A percentile compares a stretch with the other conserved stretches of the same genome.
These are phyloP conservation scores for Microdochium bolleyi DNA, from an alignment of 2,329 filamentous ascomycete species.

Conservation along the genomic window DNA sequence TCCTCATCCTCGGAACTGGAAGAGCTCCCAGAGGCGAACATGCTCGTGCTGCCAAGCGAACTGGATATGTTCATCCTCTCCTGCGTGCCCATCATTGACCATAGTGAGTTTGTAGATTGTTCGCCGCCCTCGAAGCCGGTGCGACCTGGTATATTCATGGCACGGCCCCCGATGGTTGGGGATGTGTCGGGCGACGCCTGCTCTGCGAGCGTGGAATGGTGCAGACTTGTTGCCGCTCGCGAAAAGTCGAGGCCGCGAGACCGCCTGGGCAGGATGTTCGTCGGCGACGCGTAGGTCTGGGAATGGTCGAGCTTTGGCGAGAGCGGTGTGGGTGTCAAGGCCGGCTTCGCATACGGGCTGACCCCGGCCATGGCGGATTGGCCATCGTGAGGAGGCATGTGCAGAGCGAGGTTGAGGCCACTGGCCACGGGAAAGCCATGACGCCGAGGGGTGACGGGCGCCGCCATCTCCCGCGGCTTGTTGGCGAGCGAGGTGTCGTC, in stretches of 20 bases:
- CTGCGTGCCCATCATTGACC: conserved; percentile 61
- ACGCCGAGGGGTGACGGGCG: conserved; percentile 66
- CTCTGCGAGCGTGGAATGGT: conserved; percentile 90
- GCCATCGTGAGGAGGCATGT: conserved; percentile 53
- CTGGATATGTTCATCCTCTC: conserved; percentile 70
- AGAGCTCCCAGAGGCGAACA: conserved; percentile 73
- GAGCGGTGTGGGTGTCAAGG: conserved; percentile 55
- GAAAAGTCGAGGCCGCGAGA: conserved; percentile 92
- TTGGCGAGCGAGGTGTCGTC: conserved; percentile 50
- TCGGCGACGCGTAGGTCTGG: conserved; percentile 78
- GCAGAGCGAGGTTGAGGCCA: conserved; percentile 56
- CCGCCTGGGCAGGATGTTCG: conserved; percentile 79
- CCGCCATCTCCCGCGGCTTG: conserved; percentile 15
- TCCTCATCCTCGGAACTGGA: conserved; percentile 65
- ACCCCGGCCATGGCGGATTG: conserved; percentile 21
- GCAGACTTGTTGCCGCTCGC: conserved; percentile 83
- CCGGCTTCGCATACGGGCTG: conserved; percentile 20
- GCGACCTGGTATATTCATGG: conserved; percentile 53
- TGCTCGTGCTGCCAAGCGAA: conserved; percentile 66
- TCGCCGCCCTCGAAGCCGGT: conserved; percentile 39
- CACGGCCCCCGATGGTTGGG: conserved; percentile 66
- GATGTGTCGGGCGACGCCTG: conserved; percentile 84
- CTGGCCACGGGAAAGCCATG: conserved; percentile 45
- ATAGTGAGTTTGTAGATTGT: conserved; percentile 64
- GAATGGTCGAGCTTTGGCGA: conserved; percentile 82